Conservation (phyloP, 2,329 filamentous ascomycete species). For the Monosporascus ibericus region DNA sequence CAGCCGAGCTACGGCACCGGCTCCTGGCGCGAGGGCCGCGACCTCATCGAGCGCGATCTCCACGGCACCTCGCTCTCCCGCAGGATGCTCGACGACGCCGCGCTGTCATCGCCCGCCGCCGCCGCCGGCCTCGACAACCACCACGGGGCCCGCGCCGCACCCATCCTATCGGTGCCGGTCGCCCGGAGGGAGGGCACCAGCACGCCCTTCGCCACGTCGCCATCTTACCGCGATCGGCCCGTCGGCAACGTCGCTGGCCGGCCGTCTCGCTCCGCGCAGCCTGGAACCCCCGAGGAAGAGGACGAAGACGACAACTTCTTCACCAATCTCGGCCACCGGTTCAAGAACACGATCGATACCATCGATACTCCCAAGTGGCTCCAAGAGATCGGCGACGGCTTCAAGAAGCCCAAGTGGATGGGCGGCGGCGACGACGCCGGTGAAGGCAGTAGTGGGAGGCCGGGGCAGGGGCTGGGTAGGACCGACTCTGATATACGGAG, state of each 20-base stretch:
- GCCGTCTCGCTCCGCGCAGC: background rate
- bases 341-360: conserved; percentile 88
- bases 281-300: conserved; percentile 41
- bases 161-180: conserved; percentile 43
- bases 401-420: conserved; percentile 81
- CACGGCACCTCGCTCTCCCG: conserved; percentile 55
- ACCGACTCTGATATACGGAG: conserved; percentile 42
- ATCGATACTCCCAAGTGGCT: conserved; percentile 80
- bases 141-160: conserved; percentile 30
- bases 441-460: conserved; percentile 20
- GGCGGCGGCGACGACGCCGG: conserved; percentile 46
- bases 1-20: conserved; percentile 65
- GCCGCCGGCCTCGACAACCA: conserved; percentile 19
- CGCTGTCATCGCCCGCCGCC: conserved; percentile 18
- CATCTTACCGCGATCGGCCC: conserved; percentile 26
- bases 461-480: conserved; percentile 16
- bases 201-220: conserved; percentile 39
- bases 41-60: conserved; percentile 82
- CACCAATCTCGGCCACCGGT: conserved; percentile 72
- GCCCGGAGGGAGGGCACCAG: conserved; percentile 29
- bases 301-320: conserved; percentile 78
- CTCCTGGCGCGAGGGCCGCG: conserved; percentile 85
- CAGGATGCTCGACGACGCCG: conserved; percentile 36
- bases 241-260: conserved; percentile 21
- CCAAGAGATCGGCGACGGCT: conserved; percentile 58